phyloP scores from a whole-genome alignment of 2,329 filamentous ascomycete species.

The Byssoonygena ceratinophila region DNA sequence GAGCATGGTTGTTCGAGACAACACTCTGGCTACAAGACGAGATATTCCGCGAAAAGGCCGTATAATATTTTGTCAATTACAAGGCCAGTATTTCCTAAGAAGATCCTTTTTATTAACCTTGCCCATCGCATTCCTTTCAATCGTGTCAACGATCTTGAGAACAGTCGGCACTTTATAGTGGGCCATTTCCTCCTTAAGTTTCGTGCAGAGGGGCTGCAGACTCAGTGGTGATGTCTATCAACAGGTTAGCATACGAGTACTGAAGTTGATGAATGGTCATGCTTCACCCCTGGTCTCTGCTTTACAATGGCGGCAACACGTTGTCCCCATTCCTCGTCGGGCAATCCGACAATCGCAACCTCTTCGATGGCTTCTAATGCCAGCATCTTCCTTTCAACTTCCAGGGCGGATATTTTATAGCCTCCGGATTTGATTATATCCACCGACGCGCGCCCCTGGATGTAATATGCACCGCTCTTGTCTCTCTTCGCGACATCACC shows the following conservation, averaged over 20 bases:
- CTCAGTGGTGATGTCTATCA: conserved; percentile 19
- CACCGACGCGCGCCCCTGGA: conserved; percentile 43
- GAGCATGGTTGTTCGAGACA: too few relatives aligned
- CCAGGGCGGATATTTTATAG: conserved; percentile 46
- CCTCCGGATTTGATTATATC: conserved; percentile 48
- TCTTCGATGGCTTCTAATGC: conserved; percentile 41
- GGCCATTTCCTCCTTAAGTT: conserved; percentile 59
- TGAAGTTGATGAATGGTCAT: neutral
- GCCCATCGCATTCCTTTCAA: conserved; percentile 89
- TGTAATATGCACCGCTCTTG: conserved; percentile 39
- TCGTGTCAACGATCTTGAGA: conserved; percentile 65
- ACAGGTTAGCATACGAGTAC: neutral
- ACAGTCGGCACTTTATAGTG: conserved; percentile 92
- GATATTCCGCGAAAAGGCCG: too few relatives aligned
- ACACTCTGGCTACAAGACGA: too few relatives aligned
- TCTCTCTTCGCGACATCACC: conserved; percentile 37
- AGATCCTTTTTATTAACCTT: conserved; percentile 49
- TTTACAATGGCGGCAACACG: conserved; percentile 45
- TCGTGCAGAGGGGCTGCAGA: conserved; percentile 25
- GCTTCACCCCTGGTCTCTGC: conserved; percentile 26
- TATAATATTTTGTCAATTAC: too few relatives aligned
- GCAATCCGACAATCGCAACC: conserved; percentile 45
- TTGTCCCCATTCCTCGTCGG: conserved; percentile 46
- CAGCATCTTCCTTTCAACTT: conserved; percentile 46
- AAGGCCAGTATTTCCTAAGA: conserved; percentile 32